These are phyloP conservation scores for Eragrostis nindensis DNA, from an alignment of 176 grass and related monocot species.

Conservation along the genomic window DNA sequence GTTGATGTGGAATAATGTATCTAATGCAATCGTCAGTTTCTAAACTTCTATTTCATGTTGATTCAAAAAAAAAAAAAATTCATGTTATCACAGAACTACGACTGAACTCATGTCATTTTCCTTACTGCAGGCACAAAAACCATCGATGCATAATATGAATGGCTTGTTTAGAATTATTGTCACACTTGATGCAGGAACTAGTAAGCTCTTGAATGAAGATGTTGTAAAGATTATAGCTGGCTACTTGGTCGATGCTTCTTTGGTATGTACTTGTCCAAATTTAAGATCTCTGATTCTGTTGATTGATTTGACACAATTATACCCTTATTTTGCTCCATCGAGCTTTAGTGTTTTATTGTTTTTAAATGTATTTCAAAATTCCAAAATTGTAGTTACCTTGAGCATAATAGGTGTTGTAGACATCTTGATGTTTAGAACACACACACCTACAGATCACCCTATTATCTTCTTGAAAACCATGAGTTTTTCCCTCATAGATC, in stretches of 20 bases:
- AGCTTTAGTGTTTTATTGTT: not conserved
- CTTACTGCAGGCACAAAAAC: constrained; percentile 52
- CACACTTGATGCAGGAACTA: constrained; percentile 64
- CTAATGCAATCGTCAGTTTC: constrained; percentile 62
- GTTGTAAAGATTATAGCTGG: constrained; percentile 56
- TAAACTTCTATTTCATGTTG: not conserved
- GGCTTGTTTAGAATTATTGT: constrained; percentile 76
- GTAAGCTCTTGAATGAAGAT: constrained; percentile 66
- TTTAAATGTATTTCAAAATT: constrained; percentile 19
- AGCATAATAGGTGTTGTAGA: not conserved
- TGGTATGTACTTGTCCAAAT: constrained; percentile 56
- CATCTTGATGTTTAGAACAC: not conserved
- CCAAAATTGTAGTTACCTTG: not conserved
- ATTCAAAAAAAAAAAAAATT: not conserved
- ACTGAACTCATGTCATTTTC: constrained; percentile 34
- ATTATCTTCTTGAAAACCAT: not conserved
- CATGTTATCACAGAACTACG: constrained; percentile 7
- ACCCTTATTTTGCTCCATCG: constrained; percentile 12
- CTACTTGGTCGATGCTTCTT: constrained; percentile 74
- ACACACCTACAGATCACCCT: not conserved
- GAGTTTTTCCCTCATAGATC: not conserved
- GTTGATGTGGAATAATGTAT: constrained; percentile 64
- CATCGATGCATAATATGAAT: constrained; percentile 60
- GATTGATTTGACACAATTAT: constrained; percentile 18
- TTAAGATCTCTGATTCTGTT: constrained; percentile 15